phyloP scores from a whole-genome alignment of 169 alveolate species.

The Eimeria praecox region DNA sequence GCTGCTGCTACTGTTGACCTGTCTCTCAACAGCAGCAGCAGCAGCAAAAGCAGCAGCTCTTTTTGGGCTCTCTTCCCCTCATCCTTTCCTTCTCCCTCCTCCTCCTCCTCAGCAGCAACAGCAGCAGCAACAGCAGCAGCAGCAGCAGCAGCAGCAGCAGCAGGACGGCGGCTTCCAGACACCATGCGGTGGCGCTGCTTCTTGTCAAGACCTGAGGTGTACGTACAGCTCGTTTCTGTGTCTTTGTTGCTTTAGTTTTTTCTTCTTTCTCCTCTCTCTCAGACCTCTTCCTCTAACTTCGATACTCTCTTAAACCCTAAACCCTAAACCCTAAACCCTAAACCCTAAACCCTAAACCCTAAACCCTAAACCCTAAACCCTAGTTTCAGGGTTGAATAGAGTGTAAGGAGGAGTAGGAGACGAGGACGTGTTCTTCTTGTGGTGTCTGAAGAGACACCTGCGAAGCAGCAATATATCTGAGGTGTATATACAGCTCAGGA shows the following conservation, averaged over 20 bases:
- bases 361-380: background rate
- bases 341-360: background rate
- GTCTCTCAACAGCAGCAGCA: conserved; percentile 26
- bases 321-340: background rate
- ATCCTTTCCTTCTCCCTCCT: background rate
- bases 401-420: too few relatives aligned
- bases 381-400: too few relatives aligned
- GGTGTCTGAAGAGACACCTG: too few relatives aligned
- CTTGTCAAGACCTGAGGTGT: background rate
- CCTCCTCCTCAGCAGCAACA: background rate
- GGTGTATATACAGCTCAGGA: too few relatives aligned
- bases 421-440: too few relatives aligned
- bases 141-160: conserved; percentile 4
- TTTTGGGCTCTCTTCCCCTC: background rate
- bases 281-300: background rate
- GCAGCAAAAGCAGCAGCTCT: background rate
- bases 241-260: background rate
- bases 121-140: background rate
- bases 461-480: too few relatives aligned
- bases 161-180: background rate
- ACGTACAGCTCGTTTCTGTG: background rate
- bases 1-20: background rate
- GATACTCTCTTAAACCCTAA: background rate
- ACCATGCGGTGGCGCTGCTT: background rate
- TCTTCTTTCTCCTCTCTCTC: background rate